A percentile compares a stretch with the other conserved stretches of the same genome.
phyloP scores from a whole-genome alignment of 495 filamentous ascomycete genomes.

The Monascus purpureus region DNA sequence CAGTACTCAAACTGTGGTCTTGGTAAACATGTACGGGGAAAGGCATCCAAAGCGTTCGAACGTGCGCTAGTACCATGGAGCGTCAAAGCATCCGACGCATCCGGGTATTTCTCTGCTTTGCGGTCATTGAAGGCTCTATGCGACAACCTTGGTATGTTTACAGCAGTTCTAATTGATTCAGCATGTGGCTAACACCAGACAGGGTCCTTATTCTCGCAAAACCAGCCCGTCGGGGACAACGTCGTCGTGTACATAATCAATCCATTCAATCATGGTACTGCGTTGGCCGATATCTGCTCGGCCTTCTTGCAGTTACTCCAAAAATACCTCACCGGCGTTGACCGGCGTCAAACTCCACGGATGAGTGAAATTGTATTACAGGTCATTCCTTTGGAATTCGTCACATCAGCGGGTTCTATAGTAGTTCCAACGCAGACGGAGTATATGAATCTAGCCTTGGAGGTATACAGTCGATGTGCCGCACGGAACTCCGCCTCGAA shows the following conservation, averaged over 20 bases:
- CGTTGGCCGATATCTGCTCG: conserved; percentile 62
- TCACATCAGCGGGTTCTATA: conserved; percentile 51
- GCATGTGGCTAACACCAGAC: conserved; percentile 7
- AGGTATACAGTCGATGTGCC: conserved; percentile 77
- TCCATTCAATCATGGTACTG: conserved; percentile 46
- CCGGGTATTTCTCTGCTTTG: conserved; percentile 21
- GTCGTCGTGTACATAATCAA: conserved; percentile 84
- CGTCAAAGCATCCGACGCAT: conserved; percentile 12
- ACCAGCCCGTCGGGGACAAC: conserved; percentile 38
- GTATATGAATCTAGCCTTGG: conserved; percentile 56
- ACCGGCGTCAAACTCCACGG: conserved; percentile 33
- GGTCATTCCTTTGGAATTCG: conserved; percentile 57
- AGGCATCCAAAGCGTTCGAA: conserved; percentile 33
- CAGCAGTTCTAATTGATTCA: conserved; percentile 4
- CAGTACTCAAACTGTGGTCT: conserved; percentile 71
- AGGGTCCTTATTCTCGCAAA: conserved; percentile 30
- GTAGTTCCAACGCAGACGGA: conserved; percentile 53
- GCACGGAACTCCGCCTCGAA: conserved; percentile 31
- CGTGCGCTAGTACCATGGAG: conserved; percentile 47
- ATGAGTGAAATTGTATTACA: conserved; percentile 68
- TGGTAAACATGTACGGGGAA: conserved; percentile 50
- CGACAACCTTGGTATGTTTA: conserved; percentile 27
- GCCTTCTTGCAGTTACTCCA: conserved; percentile 67
- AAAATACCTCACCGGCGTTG: conserved; percentile 40
- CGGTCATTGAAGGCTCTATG: conserved; percentile 24